Conservation (phyloP, 495 filamentous ascomycete genomes). For the Beverwykella pulmonaria region DNA sequence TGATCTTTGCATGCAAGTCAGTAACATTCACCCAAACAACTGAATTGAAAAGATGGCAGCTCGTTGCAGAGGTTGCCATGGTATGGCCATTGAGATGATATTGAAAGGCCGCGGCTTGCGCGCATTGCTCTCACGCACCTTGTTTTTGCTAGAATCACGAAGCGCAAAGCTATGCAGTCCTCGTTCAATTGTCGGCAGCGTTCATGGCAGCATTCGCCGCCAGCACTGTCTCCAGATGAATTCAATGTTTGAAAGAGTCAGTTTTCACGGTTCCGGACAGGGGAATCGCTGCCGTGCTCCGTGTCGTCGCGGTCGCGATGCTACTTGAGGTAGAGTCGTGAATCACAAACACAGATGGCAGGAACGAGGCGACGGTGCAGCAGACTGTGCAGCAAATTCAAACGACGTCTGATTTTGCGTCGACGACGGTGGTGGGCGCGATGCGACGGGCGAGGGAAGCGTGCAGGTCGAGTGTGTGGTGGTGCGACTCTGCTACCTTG, state of each 20-base stretch:
- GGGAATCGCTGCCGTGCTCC: too few species aligned
- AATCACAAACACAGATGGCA: not conserved
- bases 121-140: slow-evolving; percentile 31
- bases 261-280: too few species aligned
- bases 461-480: slow-evolving; percentile 2
- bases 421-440: slow-evolving; percentile 7
- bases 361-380: not conserved
- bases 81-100: too few species aligned
- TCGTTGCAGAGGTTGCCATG: too few species aligned
- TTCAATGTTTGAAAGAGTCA: not conserved
- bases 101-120: not conserved
- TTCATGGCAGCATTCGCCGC: slow-evolving; percentile 20
- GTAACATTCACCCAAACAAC: slow-evolving; percentile 4
- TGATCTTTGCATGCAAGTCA: slow-evolving; percentile 17
- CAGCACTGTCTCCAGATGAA: slow-evolving; percentile 5
- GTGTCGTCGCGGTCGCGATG: too few species aligned
- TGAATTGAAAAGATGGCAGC: not conserved
- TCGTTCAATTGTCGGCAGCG: not conserved
- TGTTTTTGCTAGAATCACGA: slow-evolving; percentile 1
- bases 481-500: not conserved
- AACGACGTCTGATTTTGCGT: not conserved
- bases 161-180: not conserved
- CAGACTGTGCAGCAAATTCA: not conserved
- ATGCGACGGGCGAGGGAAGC: not conserved
- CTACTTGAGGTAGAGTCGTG: too few species aligned